phyloP scores from a whole-genome alignment of 305 asterid genomes.

The Solanum aculeatissimum region DNA sequence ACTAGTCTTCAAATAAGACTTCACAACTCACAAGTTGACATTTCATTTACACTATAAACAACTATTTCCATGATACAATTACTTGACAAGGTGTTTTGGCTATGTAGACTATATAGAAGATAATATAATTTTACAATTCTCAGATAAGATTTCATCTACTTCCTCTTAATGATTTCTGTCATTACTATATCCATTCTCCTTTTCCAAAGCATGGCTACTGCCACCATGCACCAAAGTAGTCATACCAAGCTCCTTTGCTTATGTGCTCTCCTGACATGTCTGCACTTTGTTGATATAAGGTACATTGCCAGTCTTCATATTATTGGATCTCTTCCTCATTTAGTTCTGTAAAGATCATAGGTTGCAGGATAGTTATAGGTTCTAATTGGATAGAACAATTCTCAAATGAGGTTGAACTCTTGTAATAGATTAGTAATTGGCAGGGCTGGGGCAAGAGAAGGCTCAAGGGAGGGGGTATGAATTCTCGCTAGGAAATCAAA shows the following conservation, averaged over 20 bases:
- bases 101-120: background rate
- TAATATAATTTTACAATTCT: background rate
- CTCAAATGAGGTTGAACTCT: background rate
- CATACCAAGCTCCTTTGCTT: background rate
- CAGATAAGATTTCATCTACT: background rate
- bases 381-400: background rate
- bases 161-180: background rate
- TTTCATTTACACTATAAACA: background rate
- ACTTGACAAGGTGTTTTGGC: background rate
- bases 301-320: background rate
- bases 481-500: constrained; percentile 6
- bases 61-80: background rate
- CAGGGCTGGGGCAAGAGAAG: background rate
- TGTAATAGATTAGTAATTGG: background rate
- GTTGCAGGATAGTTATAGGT: background rate
- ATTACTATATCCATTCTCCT: background rate
- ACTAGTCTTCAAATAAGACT: background rate
- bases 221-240: background rate
- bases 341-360: background rate
- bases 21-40: background rate
- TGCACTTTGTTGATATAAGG: background rate
- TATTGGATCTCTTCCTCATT: background rate
- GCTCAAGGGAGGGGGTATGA: background rate
- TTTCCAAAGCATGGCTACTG: background rate
- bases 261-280: background rate